These are phyloP conservation scores for Fraxinus xanthoxyloides DNA, from an alignment of 305 asterid species.

Conservation along the genomic window DNA sequence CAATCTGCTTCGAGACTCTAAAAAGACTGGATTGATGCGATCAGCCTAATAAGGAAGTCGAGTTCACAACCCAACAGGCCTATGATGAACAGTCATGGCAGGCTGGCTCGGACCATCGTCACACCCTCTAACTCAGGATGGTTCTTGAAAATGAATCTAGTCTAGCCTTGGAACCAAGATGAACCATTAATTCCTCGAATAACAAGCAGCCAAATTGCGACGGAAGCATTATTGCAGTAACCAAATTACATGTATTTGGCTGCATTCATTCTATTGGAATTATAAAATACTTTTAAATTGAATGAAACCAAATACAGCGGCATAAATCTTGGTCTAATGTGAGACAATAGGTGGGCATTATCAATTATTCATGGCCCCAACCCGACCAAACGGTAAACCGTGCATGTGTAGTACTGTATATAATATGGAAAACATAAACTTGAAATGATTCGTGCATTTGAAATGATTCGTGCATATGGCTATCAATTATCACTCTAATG, in stretches of 20 bases:
- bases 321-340: not conserved
- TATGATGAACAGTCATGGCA: not conserved
- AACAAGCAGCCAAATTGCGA: not conserved
- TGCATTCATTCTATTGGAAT: not conserved
- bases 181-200: not conserved
- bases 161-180: not conserved
- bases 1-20: not conserved
- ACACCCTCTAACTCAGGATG: not conserved
- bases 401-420: not conserved
- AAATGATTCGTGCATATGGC: conserved; percentile 46
- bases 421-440: not conserved
- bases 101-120: not conserved
- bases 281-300: not conserved
- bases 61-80: not conserved
- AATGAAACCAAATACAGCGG: not conserved
- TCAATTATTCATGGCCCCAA: not conserved
- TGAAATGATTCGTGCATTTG: conserved; percentile 36
- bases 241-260: not conserved
- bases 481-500: conserved; percentile 24
- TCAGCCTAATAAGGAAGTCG: not conserved
- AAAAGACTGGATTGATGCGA: not conserved
- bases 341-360: not conserved
- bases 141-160: not conserved
- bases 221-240: not conserved
- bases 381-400: not conserved